Conservation (phyloP, 2,329 filamentous ascomycete species). For the Exophiala sp. region DNA sequence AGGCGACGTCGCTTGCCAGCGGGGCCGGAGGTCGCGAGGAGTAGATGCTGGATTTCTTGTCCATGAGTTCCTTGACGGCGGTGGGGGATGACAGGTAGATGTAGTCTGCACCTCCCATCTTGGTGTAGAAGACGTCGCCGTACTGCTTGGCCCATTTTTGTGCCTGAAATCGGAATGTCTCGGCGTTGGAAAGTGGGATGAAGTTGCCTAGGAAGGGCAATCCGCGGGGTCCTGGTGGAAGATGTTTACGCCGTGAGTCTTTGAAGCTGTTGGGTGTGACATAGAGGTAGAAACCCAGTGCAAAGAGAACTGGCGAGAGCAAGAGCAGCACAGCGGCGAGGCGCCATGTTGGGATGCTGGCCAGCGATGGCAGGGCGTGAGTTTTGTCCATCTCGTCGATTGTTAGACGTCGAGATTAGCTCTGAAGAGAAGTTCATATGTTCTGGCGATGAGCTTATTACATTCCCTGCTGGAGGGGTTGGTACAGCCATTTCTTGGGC, state of each 20-base stretch:
- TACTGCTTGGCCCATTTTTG: slow-evolving; percentile 35
- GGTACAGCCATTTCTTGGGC: background rate
- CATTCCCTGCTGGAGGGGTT: no score
- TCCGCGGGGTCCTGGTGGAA: slow-evolving; percentile 22
- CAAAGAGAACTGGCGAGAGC: slow-evolving; percentile 32
- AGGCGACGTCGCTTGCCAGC: slow-evolving; percentile 31
- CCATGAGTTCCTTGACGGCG: slow-evolving; percentile 53
- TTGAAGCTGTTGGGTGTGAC: slow-evolving; percentile 28
- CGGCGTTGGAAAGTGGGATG: slow-evolving; percentile 27
- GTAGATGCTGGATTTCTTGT: slow-evolving; percentile 38
- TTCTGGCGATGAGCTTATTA: no score
- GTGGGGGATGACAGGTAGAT: slow-evolving; percentile 48
- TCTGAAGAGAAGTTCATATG: no score
- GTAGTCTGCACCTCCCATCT: slow-evolving; percentile 33
- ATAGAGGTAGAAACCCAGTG: slow-evolving; percentile 19
- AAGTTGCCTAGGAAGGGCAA: slow-evolving; percentile 22
- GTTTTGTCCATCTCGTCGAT: background rate
- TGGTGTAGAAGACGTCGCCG: slow-evolving; percentile 34
- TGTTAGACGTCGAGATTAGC: background rate
- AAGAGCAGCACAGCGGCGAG: slow-evolving; percentile 31
- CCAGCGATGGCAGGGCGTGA: slow-evolving; percentile 12
- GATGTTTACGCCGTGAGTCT: slow-evolving; percentile 18
- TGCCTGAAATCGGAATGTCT: slow-evolving; percentile 30
- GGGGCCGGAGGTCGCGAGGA: slow-evolving; percentile 35
- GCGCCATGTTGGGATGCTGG: slow-evolving; percentile 26